Evolutionary conservation across 768 basidiomycete genomes (phyloP).

Genomic region (Wakefieldia striispora): DNA sequence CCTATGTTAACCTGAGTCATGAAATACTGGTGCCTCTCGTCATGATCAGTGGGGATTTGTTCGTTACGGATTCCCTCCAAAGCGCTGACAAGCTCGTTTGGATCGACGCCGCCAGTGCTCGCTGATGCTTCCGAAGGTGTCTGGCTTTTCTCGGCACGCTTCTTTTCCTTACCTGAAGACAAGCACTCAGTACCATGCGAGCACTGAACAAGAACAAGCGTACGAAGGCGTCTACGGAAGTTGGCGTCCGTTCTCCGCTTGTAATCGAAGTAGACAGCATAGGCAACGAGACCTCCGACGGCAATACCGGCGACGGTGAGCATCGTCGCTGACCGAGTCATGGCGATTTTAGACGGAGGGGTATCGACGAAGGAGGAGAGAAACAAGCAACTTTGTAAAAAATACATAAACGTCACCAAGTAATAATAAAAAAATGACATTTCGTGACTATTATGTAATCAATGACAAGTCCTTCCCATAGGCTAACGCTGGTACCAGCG

Average conservation of each 20-base stretch:
- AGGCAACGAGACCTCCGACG: constrained; percentile 61
- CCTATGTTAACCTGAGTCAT: constrained; percentile 87
- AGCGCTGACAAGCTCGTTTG: constrained; percentile 59
- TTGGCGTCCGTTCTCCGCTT: constrained; percentile 81
- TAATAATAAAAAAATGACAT: constrained; percentile 3
- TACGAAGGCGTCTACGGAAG: constrained; percentile 88
- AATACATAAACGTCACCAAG: not conserved
- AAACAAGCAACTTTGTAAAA: not conserved
- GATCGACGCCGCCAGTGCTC: constrained; percentile 32
- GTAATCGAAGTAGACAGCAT: constrained; percentile 94
- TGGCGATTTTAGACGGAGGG: too few species aligned
- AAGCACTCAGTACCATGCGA: not conserved
- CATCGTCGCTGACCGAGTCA: constrained; percentile 37
- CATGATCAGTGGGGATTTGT: constrained; percentile 59
- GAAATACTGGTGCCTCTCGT: constrained; percentile 87
- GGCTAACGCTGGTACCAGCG: not conserved
- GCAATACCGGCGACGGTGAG: constrained; percentile 45
- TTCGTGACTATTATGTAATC: constrained; percentile 25
- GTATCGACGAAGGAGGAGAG: constrained; percentile 14
- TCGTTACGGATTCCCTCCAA: constrained; percentile 70
- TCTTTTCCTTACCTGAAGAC: constrained; percentile 82
- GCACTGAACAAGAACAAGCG: constrained; percentile 32
- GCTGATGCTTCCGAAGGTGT: constrained; percentile 38
- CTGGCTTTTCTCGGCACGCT: constrained; percentile 74
- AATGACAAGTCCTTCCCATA: constrained; percentile 5